These are phyloP conservation scores for Picea abies DNA, from an alignment of 83 land plant species.

Conservation along the genomic window DNA sequence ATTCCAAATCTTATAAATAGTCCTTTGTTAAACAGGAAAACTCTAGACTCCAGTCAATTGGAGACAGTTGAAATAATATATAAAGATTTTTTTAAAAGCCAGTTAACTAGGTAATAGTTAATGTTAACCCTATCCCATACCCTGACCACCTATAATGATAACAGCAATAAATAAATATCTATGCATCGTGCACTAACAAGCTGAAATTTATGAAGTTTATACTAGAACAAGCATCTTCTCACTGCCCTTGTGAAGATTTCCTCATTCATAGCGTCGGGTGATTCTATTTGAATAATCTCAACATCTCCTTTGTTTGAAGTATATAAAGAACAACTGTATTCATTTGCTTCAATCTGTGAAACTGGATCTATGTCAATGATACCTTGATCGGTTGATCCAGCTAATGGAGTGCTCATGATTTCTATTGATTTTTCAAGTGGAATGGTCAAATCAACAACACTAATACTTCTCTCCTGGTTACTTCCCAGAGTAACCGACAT, in stretches of 20 bases:
- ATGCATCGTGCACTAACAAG: background rate
- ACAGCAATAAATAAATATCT: background rate
- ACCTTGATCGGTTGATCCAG: background rate
- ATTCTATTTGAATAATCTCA: background rate
- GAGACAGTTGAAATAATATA: background rate
- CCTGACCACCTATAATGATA: background rate
- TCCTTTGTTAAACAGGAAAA: background rate
- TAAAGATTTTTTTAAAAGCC: background rate
- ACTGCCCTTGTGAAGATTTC: background rate
- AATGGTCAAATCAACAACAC: background rate
- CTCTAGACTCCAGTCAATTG: background rate
- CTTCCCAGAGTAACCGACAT: background rate
- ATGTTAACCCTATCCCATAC: background rate
- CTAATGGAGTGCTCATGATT: background rate
- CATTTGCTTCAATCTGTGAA: background rate
- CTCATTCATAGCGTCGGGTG: background rate
- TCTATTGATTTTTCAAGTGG: background rate
- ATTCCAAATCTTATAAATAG: background rate
- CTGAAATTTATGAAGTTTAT: background rate
- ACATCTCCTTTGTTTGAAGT: background rate
- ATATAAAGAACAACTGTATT: background rate
- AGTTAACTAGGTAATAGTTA: background rate
- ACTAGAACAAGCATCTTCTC: slow-evolving; percentile 12
- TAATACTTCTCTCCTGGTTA: background rate
- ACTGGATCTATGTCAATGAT: background rate